Percentiles rank a stretch among this genome's conserved stretches.
Conservation (phyloP, 306 rosid genomes). For the Delonix regia region DNA sequence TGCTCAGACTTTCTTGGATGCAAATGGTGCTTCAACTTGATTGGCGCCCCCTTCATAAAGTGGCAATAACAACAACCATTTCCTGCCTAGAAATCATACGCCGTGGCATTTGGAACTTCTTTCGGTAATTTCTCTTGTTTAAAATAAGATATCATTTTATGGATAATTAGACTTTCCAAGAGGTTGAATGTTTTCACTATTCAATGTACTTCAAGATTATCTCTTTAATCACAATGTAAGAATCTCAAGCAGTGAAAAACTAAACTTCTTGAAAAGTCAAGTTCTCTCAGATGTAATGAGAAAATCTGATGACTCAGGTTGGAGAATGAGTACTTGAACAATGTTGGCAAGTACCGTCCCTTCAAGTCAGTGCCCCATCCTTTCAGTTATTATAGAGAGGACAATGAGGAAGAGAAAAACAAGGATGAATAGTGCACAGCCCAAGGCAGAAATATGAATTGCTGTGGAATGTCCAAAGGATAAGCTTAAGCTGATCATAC, state of each 20-base stretch:
- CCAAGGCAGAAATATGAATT: neutral
- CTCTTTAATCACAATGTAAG: too few species aligned
- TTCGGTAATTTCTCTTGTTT: conserved; percentile 48
- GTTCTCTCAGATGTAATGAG: neutral
- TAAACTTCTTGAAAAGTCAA: neutral
- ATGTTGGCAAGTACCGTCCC: conserved; percentile 70
- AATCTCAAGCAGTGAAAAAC: too few species aligned
- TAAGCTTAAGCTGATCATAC: neutral
- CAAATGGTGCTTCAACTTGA: conserved; percentile 59
- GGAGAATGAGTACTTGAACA: conserved; percentile 80
- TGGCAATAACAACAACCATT: conserved; percentile 47
- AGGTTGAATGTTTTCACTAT: neutral
- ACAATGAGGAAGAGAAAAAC: conserved; percentile 29
- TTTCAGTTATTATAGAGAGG: conserved; percentile 47
- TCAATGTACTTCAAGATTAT: neutral
- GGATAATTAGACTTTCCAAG: neutral
- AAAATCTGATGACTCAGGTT: conserved; percentile 41
- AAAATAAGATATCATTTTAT: neutral
- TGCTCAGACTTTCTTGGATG: conserved; percentile 69
- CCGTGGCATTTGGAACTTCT: conserved; percentile 84
- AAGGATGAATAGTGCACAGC: conserved; percentile 43
- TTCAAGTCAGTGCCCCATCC: conserved; percentile 76
- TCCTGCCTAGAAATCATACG: conserved; percentile 68
- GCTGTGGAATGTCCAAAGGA: neutral
- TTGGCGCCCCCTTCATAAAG: conserved; percentile 48